A percentile compares a stretch with the other conserved stretches of the same genome.
phyloP scores from a whole-genome alignment of 306 rosid species.

The Senna tora region DNA sequence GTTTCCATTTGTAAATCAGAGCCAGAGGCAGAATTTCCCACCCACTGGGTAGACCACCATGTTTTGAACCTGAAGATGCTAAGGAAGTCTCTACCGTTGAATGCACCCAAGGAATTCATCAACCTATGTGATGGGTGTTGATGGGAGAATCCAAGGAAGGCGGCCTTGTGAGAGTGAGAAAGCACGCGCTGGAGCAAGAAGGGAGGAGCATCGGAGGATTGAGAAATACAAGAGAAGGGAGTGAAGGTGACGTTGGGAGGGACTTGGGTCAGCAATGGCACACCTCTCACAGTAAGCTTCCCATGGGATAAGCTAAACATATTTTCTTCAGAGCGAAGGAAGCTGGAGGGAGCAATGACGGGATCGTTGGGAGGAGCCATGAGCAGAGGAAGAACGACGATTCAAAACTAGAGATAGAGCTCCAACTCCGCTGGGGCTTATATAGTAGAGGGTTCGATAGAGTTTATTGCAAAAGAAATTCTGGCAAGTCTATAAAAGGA shows the following conservation, averaged over 20 bases:
- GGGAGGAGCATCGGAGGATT: constrained; percentile 60
- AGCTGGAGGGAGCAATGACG: constrained; percentile 10
- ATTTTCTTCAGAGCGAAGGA: constrained; percentile 31
- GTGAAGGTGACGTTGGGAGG: constrained; percentile 72
- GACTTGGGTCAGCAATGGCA: constrained; percentile 63
- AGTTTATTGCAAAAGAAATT: not conserved
- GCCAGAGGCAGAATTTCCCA: constrained; percentile 82
- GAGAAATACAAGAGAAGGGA: constrained; percentile 50
- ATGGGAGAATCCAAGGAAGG: constrained; percentile 71
- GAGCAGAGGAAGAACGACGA: not conserved
- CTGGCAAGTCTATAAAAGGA: not conserved
- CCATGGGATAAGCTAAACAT: constrained; percentile 52
- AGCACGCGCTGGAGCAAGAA: constrained; percentile 56
- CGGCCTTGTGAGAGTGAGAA: constrained; percentile 61
- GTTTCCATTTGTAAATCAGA: constrained; percentile 90
- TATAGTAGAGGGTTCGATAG: not conserved
- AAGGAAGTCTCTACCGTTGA: constrained; percentile 60
- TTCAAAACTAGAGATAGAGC: not conserved
- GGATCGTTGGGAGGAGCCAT: constrained; percentile 77
- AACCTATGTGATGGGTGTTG: constrained; percentile 58
- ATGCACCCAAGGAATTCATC: constrained; percentile 66
- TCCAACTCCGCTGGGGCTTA: not conserved
- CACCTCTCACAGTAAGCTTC: constrained; percentile 51
- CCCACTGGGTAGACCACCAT: constrained; percentile 98
- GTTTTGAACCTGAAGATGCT: constrained; percentile 93